Evolutionary conservation across 331 rosid species (phyloP).

Genomic region (Saraca asoca): DNA sequence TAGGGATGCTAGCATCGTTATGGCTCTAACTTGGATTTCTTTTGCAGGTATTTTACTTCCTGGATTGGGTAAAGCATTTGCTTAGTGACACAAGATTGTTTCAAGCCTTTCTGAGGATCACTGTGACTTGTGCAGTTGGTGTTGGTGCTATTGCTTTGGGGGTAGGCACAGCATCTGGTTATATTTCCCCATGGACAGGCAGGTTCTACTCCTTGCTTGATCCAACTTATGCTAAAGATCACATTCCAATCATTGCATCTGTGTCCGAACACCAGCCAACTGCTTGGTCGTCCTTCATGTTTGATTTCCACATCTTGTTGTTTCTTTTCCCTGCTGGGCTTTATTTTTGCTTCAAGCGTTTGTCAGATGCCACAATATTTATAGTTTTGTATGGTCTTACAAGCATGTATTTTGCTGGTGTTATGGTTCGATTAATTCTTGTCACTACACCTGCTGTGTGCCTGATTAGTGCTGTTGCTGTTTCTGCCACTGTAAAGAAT

Average conservation of each 20-base stretch:
- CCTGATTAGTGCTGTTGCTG: conserved; percentile 94
- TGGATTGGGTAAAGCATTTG: conserved; percentile 91
- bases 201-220: conserved; percentile 96
- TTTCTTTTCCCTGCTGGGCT: conserved; percentile 99
- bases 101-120: conserved; percentile 88
- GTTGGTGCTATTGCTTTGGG: conserved; percentile 90
- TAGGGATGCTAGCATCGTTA: conserved; percentile 1
- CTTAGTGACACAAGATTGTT: conserved; percentile 76
- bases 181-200: conserved; percentile 98
- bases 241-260: conserved; percentile 95
- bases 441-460: conserved; percentile 97
- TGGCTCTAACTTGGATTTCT: conserved; percentile 33
- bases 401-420: conserved; percentile 99
- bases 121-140: conserved; percentile 75
- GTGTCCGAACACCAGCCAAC: conserved; percentile 99
- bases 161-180: conserved; percentile 96
- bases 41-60: conserved; percentile 81
- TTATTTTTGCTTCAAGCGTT: conserved; percentile 95
- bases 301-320: conserved; percentile 91
- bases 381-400: conserved; percentile 97
- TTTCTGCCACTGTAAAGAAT: conserved; percentile 90
- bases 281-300: conserved; percentile 99
- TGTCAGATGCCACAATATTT: conserved; percentile 96
- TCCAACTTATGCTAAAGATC: conserved; percentile 98
- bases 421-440: conserved; percentile 97